phyloP scores from a whole-genome alignment of 2,329 filamentous ascomycete species.

The Trichoderma breve region DNA sequence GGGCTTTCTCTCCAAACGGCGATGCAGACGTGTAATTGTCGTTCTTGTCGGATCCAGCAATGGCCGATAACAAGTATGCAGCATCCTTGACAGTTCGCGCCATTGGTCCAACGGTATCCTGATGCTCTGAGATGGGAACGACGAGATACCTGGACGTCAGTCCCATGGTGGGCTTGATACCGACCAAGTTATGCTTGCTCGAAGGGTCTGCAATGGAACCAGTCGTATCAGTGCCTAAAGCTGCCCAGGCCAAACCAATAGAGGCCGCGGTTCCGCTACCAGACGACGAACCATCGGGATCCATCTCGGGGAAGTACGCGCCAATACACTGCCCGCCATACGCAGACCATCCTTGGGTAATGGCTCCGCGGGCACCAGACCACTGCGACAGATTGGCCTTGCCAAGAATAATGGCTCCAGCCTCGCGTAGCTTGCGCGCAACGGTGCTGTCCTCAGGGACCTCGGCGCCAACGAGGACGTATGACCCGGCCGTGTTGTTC shows the following conservation, averaged over 20 bases:
- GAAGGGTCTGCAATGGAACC: neutral
- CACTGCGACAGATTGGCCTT: conserved; percentile 64
- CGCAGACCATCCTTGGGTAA: conserved; percentile 60
- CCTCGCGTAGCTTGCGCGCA: conserved; percentile 56
- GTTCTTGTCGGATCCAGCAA: conserved; percentile 56
- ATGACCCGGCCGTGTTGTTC: conserved; percentile 57
- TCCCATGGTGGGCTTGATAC: neutral
- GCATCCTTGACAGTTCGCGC: conserved; percentile 62
- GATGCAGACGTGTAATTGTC: conserved; percentile 65
- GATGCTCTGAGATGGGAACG: neutral
- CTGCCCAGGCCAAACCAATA: neutral
- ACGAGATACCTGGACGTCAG: neutral
- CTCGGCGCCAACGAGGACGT: conserved; percentile 54
- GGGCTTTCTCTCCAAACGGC: conserved; percentile 43
- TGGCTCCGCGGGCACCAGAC: conserved; percentile 55
- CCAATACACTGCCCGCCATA: conserved; percentile 59
- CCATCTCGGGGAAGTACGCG: conserved; percentile 43
- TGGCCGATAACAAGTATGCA: conserved; percentile 58
- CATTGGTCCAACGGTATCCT: neutral
- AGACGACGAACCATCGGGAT: neutral
- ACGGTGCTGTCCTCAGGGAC: conserved; percentile 57
- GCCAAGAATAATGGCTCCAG: conserved; percentile 63
- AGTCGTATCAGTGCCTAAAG: neutral
- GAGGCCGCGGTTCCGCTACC: neutral
- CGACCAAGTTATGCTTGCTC: neutral